Evolutionary conservation across 495 filamentous ascomycete genomes (phyloP), one percentile per base, ranked within the genome.

Genomic region (Daldinia concentrica): DNA sequence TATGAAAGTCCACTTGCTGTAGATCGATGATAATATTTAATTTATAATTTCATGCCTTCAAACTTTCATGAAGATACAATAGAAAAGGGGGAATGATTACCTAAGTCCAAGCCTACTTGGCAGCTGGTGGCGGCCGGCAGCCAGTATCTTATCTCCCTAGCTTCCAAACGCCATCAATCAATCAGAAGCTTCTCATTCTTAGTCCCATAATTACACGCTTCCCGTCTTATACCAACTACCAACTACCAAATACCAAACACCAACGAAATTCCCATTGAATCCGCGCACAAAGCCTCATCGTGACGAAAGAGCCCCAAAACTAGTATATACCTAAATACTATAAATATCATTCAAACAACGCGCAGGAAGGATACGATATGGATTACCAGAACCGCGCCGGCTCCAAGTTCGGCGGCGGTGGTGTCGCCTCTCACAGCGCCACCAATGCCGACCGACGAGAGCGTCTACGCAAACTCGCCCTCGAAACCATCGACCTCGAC

Each of bases 401-500:
- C 62, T 97, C 93, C 81, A 98, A 98, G 81, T 98, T 98, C 86
- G 95, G 95, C 78, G 95, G 95, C 78, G 95, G 95, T 74, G 95
- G 95, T 79, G 93, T 98, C 64, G 95, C 95, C 76, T 97, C 94
- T 6, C 90, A 94, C 79, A 93, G 90, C 76, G 91, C 93, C 62
- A 95, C 93, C 50, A 99, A 98, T 79, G 94, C 96, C 58, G 95
- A 99, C 85, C 92, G 95, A 41, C 92, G 95, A 73, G 96, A 98
- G 80, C 94, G 96, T 60, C 90, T 98, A 22, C 95, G 95, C 78
- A 97, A 97, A 83, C 93, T 99, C 75, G 95, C 95, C 12, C 92
- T 99, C 70, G 95, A 99, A 83, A 93, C 92, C 19, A 99, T 99
- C 85, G 96, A 99, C 81, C 90, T 99, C 51, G 96, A 98, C 79